These are phyloP conservation scores for Verticillium isaacii DNA, from an alignment of 2,329 filamentous ascomycete species.

Conservation along the genomic window DNA sequence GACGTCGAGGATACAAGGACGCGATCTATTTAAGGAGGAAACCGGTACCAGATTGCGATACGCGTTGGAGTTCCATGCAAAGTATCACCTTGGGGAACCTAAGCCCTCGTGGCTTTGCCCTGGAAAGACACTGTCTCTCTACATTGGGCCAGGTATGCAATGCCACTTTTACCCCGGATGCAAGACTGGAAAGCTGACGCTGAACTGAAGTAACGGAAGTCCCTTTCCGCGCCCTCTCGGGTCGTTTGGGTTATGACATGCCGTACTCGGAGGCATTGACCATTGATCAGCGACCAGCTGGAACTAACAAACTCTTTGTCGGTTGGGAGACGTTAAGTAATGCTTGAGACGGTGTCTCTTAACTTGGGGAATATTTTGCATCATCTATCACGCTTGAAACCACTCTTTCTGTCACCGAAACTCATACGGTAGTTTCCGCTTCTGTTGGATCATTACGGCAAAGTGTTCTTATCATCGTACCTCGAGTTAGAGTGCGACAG, in stretches of 20 bases:
- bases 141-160: neutral
- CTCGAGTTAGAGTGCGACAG: no score
- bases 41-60: slow-evolving; percentile 15
- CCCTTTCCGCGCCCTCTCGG: slow-evolving; percentile 13
- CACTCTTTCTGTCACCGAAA: no score
- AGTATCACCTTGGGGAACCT: slow-evolving; percentile 10
- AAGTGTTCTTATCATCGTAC: no score
- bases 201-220: slow-evolving; percentile 14
- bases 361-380: no score
- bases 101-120: slow-evolving; percentile 16
- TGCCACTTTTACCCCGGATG: neutral
- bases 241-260: slow-evolving; percentile 13
- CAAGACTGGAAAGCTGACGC: neutral
- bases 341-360: slow-evolving; percentile 4
- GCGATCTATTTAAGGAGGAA: slow-evolving; percentile 16
- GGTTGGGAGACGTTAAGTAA: slow-evolving; percentile 12
- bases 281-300: slow-evolving; percentile 12
- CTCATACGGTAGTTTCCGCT: no score
- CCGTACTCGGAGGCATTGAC: slow-evolving; percentile 13
- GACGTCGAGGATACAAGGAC: slow-evolving; percentile 19
- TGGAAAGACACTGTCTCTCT: slow-evolving; percentile 8
- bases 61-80: slow-evolving; percentile 17
- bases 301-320: slow-evolving; percentile 8
- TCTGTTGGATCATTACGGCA: no score
- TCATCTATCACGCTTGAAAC: no score